These are phyloP conservation scores for Zancudomyces culisetae DNA, from an alignment of 371 early-diverging fungal genomes.

Conservation along the genomic window DNA sequence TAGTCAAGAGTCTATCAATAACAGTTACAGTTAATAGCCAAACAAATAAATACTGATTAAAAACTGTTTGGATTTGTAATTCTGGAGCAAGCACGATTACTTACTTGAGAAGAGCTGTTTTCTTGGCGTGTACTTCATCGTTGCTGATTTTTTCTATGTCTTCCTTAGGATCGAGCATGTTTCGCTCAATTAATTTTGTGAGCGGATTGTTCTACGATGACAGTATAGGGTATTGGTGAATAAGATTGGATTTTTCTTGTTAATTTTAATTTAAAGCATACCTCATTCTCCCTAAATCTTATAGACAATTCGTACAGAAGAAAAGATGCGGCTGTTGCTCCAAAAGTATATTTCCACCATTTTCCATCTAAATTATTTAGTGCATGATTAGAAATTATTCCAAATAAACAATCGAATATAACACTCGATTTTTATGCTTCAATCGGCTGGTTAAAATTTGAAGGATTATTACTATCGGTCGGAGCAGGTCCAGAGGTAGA, in stretches of 20 bases:
- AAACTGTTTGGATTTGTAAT: background rate
- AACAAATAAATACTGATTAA: too few species aligned
- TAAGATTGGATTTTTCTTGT: too few species aligned
- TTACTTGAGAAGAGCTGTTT: background rate
- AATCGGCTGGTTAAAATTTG: too few species aligned
- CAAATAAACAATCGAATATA: too few species aligned
- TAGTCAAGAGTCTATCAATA: too few species aligned
- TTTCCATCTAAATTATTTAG: too few species aligned
- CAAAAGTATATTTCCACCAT: conserved; percentile 1
- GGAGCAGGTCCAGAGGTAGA: background rate
- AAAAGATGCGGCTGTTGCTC: background rate
- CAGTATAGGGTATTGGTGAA: too few species aligned
- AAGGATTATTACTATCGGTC: background rate
- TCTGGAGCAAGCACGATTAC: background rate
- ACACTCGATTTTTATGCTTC: too few species aligned
- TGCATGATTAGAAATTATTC: too few species aligned
- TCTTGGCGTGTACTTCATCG: background rate
- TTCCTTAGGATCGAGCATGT: background rate
- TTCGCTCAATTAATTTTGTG: background rate
- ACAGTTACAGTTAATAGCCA: too few species aligned
- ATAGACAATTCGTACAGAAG: background rate
- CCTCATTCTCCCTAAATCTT: background rate
- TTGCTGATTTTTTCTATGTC: background rate
- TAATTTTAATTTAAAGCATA: too few species aligned
- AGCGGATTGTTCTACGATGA: background rate